Evolutionary conservation across 1,284 basidiomycete species (phyloP).

Genomic region (Marasmius sp.): DNA sequence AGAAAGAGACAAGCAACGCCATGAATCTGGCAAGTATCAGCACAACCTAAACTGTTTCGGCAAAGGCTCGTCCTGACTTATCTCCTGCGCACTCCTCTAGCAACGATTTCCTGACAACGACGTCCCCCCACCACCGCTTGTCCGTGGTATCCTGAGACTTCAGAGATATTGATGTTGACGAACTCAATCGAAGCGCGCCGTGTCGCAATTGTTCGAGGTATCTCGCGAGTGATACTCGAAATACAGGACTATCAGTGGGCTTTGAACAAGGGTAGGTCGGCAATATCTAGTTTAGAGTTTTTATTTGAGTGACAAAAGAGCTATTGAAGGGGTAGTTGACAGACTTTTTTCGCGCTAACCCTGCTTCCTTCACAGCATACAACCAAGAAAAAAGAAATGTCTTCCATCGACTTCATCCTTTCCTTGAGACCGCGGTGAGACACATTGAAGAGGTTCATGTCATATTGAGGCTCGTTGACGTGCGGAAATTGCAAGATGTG

Average conservation of each 20-base stretch:
- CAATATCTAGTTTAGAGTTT: constrained; percentile 35
- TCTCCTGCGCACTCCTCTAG: constrained; percentile 55
- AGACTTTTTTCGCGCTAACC: constrained; percentile 32
- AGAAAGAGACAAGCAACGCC: constrained; percentile 46
- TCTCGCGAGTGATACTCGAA: constrained; percentile 48
- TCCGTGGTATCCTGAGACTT: too few relatives aligned
- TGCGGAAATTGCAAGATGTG: constrained; percentile 10
- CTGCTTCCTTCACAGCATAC: constrained; percentile 38
- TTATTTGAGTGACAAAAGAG: not conserved
- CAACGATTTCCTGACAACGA: constrained; percentile 51
- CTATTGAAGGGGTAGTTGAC: constrained; percentile 8
- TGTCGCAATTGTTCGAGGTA: constrained; percentile 48
- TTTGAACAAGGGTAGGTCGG: constrained; percentile 49
- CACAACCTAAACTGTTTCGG: not conserved
- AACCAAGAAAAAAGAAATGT: constrained; percentile 49
- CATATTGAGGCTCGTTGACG: constrained; percentile 31
- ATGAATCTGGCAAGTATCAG: constrained; percentile 40
- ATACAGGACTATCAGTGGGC: constrained; percentile 48
- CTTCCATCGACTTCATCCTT: constrained; percentile 50
- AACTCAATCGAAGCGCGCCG: constrained; percentile 29
- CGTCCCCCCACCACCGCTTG: constrained; percentile 52
- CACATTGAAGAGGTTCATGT: constrained; percentile 44
- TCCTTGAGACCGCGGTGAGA: constrained; percentile 46
- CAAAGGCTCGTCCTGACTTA: constrained; percentile 31
- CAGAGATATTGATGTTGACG: constrained; percentile 11